These are phyloP conservation scores for Pachysolen tannophilus DNA, from an alignment of 805 yeast genomes.

Conservation along the genomic window DNA sequence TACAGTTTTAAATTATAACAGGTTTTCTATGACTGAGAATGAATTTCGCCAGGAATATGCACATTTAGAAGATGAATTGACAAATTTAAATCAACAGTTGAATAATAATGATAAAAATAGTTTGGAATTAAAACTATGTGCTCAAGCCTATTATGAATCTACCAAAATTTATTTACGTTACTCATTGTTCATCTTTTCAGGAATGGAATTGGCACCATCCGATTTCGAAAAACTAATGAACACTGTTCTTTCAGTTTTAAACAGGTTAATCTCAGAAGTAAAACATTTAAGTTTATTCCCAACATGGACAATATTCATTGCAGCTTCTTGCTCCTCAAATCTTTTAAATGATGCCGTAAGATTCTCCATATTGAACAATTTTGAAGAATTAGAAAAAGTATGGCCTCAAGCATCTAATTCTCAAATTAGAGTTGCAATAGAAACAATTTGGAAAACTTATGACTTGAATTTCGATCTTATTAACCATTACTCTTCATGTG, in stretches of 20 bases:
- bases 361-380: constrained; percentile 13
- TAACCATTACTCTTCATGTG: neutral
- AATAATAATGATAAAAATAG: constrained; percentile 4
- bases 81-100: constrained; percentile 8
- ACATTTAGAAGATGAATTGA: constrained; percentile 11
- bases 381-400: constrained; percentile 13
- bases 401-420: constrained; percentile 22
- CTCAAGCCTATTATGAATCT: constrained; percentile 15
- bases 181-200: constrained; percentile 1
- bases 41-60: constrained; percentile 1
- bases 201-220: neutral
- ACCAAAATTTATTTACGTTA: constrained; percentile 13
- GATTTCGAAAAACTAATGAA: constrained; percentile 2
- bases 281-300: constrained; percentile 17
- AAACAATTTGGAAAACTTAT: constrained; percentile 21
- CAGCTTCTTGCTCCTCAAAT: constrained; percentile 13
- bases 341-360: constrained; percentile 13
- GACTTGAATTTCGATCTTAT: constrained; percentile 15
- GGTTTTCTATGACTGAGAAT: constrained; percentile 2
- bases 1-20: constrained; percentile 13
- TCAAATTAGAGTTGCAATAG: constrained; percentile 16
- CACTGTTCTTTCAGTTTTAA: constrained; percentile 8
- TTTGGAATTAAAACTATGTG: constrained; percentile 11
- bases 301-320: constrained; percentile 22
- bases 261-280: constrained; percentile 2